phyloP scores from a whole-genome alignment of 2,329 filamentous ascomycete genomes.

The Daldinia sp. region DNA sequence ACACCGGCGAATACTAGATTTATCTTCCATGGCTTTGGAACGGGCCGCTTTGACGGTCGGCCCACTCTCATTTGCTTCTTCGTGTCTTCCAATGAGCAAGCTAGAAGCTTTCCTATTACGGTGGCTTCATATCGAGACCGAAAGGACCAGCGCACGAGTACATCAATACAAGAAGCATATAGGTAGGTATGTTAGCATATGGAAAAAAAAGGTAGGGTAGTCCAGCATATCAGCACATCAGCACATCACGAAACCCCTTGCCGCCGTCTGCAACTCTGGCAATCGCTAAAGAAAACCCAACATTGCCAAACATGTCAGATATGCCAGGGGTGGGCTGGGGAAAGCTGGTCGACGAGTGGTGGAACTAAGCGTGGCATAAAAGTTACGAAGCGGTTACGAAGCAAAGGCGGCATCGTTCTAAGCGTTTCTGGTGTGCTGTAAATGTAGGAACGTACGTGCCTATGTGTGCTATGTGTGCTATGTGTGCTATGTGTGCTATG shows the following conservation, averaged over 20 bases:
- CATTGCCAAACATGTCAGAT: neutral
- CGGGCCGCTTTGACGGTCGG: slow-evolving; percentile 28
- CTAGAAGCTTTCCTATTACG: slow-evolving; percentile 34
- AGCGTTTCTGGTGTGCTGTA: slow-evolving; percentile 29
- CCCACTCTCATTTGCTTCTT: slow-evolving; percentile 27
- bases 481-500: neutral
- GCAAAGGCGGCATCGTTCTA: slow-evolving; percentile 21
- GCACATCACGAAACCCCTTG: slow-evolving; percentile 5
- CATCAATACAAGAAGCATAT: no score
- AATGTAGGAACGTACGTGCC: neutral
- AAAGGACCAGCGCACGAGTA: slow-evolving; percentile 15
- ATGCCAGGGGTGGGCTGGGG: slow-evolving; percentile 9
- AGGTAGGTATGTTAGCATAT: no score
- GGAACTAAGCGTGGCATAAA: slow-evolving; percentile 12
- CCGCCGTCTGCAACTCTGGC: slow-evolving; percentile 26
- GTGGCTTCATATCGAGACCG: slow-evolving; percentile 6
- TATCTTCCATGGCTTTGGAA: slow-evolving; percentile 32
- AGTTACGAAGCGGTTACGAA: slow-evolving; percentile 9
- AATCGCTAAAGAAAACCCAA: slow-evolving; percentile 26
- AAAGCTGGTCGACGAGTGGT: slow-evolving; percentile 9
- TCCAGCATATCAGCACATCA: neutral
- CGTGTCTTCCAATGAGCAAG: slow-evolving; percentile 22
- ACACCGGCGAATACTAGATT: slow-evolving; percentile 29
- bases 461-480: neutral
- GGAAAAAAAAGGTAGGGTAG: no score